A percentile compares a stretch with the other conserved stretches of the same genome.
Evolutionary conservation across 2,329 filamentous ascomycete species (phyloP).

Genomic region (Pestalotiopsis sp.): DNA sequence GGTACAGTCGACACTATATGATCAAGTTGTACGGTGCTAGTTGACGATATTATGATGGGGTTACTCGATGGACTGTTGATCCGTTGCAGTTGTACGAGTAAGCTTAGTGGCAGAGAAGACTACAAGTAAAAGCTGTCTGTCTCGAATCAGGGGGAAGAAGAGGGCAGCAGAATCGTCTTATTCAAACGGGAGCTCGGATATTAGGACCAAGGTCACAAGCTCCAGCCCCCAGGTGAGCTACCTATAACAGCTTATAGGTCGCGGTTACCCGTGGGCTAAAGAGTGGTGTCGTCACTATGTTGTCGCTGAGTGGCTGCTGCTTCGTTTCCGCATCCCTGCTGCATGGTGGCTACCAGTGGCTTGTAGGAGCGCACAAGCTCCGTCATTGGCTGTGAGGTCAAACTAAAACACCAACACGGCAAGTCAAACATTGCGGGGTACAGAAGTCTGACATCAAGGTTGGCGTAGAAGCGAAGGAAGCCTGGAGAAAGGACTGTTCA

Average conservation of each 20-base stretch:
- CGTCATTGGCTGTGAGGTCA: background rate
- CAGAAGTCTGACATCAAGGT: constrained; percentile 10
- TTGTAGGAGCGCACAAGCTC: background rate
- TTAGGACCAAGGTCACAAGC: background rate
- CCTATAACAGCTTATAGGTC: background rate
- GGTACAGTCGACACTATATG: background rate
- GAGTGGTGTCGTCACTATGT: constrained; percentile 14
- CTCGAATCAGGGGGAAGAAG: background rate
- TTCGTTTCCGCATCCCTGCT: constrained; percentile 1
- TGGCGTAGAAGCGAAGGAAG: background rate
- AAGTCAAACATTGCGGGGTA: constrained; percentile 10
- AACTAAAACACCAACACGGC: constrained; percentile 8
- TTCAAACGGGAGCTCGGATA: background rate
- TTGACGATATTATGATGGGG: background rate
- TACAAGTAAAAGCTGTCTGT: background rate
- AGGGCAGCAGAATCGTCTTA: constrained; percentile 1
- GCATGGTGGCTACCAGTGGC: background rate
- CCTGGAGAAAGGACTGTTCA: background rate
- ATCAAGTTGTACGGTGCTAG: background rate
- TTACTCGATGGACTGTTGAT: background rate
- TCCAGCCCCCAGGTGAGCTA: background rate
- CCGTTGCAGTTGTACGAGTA: background rate
- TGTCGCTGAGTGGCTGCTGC: background rate
- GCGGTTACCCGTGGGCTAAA: constrained; percentile 12
- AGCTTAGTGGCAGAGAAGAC: background rate